phyloP scores from a whole-genome alignment of 2,329 filamentous ascomycete species.

The Clonostachys solani region DNA sequence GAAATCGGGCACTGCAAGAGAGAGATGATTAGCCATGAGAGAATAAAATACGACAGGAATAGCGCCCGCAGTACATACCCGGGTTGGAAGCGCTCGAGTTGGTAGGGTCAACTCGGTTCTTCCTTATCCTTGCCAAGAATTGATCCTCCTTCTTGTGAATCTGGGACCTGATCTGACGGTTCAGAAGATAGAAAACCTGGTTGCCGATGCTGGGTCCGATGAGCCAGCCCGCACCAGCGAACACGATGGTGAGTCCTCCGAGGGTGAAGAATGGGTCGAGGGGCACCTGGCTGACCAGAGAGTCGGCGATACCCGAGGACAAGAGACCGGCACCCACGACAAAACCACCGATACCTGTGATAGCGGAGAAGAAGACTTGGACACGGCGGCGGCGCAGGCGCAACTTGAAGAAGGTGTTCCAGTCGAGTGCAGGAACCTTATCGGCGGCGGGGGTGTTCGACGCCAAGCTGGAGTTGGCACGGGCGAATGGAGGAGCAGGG shows the following conservation, averaged over 20 bases:
- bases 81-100: constrained; percentile 89
- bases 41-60: neutral
- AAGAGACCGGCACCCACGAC: constrained; percentile 61
- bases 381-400: constrained; percentile 81
- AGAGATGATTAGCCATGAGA: neutral
- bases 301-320: constrained; percentile 68
- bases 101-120: constrained; percentile 85
- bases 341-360: constrained; percentile 59
- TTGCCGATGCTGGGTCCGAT: constrained; percentile 79
- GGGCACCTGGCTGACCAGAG: constrained; percentile 66
- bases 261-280: constrained; percentile 85
- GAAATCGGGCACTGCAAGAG: constrained; percentile 75
- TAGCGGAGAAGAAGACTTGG: constrained; percentile 73
- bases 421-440: constrained; percentile 54
- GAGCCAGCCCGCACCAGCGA: constrained; percentile 82
- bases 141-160: constrained; percentile 89
- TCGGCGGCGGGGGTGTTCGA: constrained; percentile 10
- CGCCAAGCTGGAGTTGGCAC: neutral
- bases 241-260: constrained; percentile 73
- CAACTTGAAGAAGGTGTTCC: constrained; percentile 91
- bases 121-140: constrained; percentile 89
- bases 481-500: too few species aligned
- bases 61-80: constrained; percentile 29
- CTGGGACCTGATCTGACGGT: constrained; percentile 65
- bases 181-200: constrained; percentile 71